Evolutionary conservation across 768 basidiomycete genomes (phyloP).

Genomic region (Wakefieldia striispora): DNA sequence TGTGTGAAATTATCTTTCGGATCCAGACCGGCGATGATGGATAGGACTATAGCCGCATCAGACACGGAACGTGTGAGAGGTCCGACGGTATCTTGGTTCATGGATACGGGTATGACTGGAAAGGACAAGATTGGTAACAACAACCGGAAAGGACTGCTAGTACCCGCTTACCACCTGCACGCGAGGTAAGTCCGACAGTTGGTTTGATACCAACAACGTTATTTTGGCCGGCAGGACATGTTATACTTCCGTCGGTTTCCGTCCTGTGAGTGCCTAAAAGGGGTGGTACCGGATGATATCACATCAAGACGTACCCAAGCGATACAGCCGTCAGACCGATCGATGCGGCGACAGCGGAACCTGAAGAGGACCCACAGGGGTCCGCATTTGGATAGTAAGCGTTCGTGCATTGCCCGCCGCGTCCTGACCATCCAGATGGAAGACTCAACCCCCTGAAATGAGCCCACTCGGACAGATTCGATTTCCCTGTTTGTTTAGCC

Average conservation of each 20-base stretch:
- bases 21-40: no score
- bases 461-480: constrained; percentile 55
- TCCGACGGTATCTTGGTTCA: no score
- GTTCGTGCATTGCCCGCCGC: constrained; percentile 48
- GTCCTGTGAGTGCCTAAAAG: constrained; percentile 20
- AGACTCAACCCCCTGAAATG: constrained; percentile 41
- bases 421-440: constrained; percentile 55
- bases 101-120: no score
- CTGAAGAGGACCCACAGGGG: constrained; percentile 62
- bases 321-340: constrained; percentile 51
- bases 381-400: constrained; percentile 51
- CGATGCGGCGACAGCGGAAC: constrained; percentile 52
- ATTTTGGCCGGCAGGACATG: constrained; percentile 48
- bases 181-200: constrained; percentile 61
- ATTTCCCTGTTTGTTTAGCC: constrained; percentile 45
- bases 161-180: no score
- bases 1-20: no score
- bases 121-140: no score
- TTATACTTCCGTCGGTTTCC: constrained; percentile 56
- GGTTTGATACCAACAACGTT: constrained; percentile 61
- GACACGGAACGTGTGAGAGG: no score
- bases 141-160: no score
- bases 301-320: constrained; percentile 31
- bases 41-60: no score
- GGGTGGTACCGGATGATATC: background rate